Evolutionary conservation across 2,329 filamentous ascomycete species (phyloP).

Genomic region (Nothophoma quercina): DNA sequence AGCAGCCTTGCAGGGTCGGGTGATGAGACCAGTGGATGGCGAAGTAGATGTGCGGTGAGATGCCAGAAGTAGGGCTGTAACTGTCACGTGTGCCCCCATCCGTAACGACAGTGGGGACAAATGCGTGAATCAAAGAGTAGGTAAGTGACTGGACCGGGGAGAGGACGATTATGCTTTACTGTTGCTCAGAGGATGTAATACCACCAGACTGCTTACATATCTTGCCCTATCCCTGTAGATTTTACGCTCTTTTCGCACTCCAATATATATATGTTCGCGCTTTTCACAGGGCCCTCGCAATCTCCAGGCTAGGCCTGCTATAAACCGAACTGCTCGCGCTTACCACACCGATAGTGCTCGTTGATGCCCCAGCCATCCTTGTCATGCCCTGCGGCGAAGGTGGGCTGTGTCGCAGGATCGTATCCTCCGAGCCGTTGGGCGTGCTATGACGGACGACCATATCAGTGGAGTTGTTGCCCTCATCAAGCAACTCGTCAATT

Average conservation of each 20-base stretch:
- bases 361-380: not conserved
- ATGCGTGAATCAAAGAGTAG: too few relatives aligned
- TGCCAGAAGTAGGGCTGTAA: too few relatives aligned
- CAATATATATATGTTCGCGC: not conserved
- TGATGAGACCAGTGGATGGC: not conserved
- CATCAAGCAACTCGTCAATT: conserved; percentile 14
- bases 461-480: not conserved
- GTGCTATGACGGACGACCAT: not conserved
- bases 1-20: not conserved
- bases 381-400: not conserved
- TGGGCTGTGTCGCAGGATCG: not conserved
- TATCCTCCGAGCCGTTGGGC: too few relatives aligned
- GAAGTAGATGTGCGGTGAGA: not conserved
- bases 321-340: conserved; percentile 2
- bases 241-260: too few relatives aligned
- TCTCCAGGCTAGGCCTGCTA: not conserved
- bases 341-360: not conserved
- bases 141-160: too few relatives aligned
- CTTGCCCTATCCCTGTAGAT: too few relatives aligned
- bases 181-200: too few relatives aligned
- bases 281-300: not conserved
- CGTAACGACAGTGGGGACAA: too few relatives aligned
- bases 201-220: too few relatives aligned
- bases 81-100: not conserved
- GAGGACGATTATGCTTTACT: too few relatives aligned